A percentile compares a stretch with the other conserved stretches of the same genome.
These are phyloP conservation scores for Rhizopus stolonifer DNA, from an alignment of 371 early-diverging fungal species.

Conservation along the genomic window DNA sequence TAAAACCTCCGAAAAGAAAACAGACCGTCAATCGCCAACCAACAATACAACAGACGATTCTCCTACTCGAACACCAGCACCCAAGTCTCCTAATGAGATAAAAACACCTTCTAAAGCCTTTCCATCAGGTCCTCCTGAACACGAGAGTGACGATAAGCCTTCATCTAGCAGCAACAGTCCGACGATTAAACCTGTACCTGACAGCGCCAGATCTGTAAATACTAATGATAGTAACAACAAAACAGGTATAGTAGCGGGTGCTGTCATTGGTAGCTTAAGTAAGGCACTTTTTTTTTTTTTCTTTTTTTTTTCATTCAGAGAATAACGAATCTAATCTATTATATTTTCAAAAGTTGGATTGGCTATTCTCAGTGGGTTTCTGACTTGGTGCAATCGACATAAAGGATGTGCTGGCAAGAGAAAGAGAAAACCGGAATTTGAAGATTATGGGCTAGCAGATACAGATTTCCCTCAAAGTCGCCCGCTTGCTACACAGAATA, in stretches of 20 bases:
- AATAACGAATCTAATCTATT: neutral
- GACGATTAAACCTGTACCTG: slow-evolving; percentile 2
- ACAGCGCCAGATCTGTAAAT: neutral
- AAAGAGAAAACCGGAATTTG: slow-evolving; percentile 30
- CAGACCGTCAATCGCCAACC: neutral
- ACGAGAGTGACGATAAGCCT: neutral
- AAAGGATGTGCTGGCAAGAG: slow-evolving; percentile 35
- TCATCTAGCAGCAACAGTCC: slow-evolving; percentile 8
- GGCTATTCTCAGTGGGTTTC: slow-evolving; percentile 35
- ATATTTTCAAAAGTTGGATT: slow-evolving; percentile 32
- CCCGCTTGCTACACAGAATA: slow-evolving; percentile 25
- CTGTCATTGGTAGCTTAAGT: slow-evolving; percentile 45
- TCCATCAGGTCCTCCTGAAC: neutral
- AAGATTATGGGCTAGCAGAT: slow-evolving; percentile 49
- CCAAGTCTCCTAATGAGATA: neutral
- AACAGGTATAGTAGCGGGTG: slow-evolving; percentile 38
- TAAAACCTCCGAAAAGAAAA: slow-evolving; percentile 3
- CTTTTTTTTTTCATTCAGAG: neutral
- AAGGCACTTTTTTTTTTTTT: no score
- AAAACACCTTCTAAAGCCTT: neutral
- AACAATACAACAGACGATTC: neutral
- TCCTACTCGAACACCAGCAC: slow-evolving; percentile 2
- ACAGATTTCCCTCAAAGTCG: slow-evolving; percentile 35
- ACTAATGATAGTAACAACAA: slow-evolving; percentile 15
- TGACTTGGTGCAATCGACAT: slow-evolving; percentile 37